Evolutionary conservation across 1,139 yeast genomes (phyloP).

Genomic region (Pichia sorboxylosa): DNA sequence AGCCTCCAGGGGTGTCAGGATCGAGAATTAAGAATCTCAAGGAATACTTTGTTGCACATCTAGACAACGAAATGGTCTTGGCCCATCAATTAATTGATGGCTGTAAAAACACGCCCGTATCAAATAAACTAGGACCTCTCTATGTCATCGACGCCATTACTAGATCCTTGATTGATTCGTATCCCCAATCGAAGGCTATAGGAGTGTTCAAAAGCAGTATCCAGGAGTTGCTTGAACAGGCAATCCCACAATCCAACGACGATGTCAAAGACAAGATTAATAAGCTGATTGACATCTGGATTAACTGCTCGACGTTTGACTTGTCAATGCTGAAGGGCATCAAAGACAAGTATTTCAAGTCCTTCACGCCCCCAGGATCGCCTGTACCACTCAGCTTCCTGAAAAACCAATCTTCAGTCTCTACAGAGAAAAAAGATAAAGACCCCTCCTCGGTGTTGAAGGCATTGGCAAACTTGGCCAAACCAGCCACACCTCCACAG

Average conservation of each 20-base stretch:
- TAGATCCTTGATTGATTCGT: constrained; percentile 67
- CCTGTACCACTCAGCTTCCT: constrained; percentile 21
- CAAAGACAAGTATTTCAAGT: constrained; percentile 46
- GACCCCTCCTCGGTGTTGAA: constrained; percentile 52
- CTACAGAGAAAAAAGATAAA: constrained; percentile 14
- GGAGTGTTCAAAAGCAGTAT: constrained; percentile 47
- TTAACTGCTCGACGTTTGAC: constrained; percentile 67
- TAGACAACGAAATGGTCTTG: constrained; percentile 44
- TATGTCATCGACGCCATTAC: constrained; percentile 90
- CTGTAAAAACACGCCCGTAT: constrained; percentile 61
- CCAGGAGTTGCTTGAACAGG: constrained; percentile 47
- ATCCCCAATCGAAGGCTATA: constrained; percentile 49
- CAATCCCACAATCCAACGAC: constrained; percentile 40
- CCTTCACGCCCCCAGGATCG: constrained; percentile 44
- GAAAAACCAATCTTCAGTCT: constrained; percentile 6
- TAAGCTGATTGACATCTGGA: constrained; percentile 89
- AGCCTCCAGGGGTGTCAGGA: constrained; percentile 93
- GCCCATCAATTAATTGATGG: constrained; percentile 52
- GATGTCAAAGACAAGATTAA: constrained; percentile 59
- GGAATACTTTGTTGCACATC: constrained; percentile 64
- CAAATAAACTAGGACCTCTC: constrained; percentile 82
- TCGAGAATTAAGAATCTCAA: constrained; percentile 83
- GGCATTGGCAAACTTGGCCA: constrained; percentile 48
- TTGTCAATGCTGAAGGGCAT: constrained; percentile 43
- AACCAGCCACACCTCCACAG: constrained; percentile 18